These are phyloP conservation scores for Rhodomyrtus tomentosa DNA, from an alignment of 345 rosid species.

Conservation along the genomic window DNA sequence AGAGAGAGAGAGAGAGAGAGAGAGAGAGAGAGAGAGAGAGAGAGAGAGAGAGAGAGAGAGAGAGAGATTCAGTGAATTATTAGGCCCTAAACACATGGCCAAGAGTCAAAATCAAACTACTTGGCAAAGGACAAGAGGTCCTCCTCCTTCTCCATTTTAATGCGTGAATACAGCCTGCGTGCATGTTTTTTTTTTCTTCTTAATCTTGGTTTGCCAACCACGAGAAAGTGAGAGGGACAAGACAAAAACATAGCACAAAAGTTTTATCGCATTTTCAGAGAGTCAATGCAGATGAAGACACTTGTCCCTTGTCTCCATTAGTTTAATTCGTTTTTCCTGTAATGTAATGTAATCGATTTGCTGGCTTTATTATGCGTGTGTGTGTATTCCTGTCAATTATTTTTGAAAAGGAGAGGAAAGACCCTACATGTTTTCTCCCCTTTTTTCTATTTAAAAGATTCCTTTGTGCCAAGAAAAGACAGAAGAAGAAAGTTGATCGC, in stretches of 20 bases:
- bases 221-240: background rate
- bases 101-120: background rate
- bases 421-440: background rate
- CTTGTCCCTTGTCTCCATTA: background rate
- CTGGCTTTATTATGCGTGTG: background rate
- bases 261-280: background rate
- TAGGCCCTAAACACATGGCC: background rate
- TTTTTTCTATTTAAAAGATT: background rate
- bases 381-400: background rate
- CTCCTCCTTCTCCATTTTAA: background rate
- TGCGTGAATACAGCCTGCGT: background rate
- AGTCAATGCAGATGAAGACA: background rate
- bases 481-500: background rate
- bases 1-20: background rate
- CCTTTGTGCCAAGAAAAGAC: background rate
- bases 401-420: background rate
- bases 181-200: background rate
- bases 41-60: background rate
- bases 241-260: background rate
- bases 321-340: background rate
- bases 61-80: background rate
- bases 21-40: background rate
- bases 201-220: conserved; percentile 1
- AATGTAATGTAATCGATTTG: background rate
- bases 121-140: background rate